Conservation (phyloP, 495 filamentous ascomycete genomes). For the Penicillium longicatenatum region DNA sequence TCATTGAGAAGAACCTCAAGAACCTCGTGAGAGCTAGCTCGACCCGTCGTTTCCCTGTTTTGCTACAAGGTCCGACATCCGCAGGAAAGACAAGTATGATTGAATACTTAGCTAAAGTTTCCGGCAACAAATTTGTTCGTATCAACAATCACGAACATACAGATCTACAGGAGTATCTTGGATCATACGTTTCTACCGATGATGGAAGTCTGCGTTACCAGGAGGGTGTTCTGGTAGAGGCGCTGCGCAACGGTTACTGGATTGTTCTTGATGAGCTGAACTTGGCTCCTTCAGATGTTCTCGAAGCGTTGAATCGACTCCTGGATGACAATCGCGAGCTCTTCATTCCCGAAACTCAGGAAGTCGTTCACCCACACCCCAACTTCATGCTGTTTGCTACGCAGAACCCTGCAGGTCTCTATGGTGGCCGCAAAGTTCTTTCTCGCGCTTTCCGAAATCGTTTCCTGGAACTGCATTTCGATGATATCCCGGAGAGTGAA, state of each 20-base stretch:
- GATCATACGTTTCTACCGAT: constrained; percentile 83
- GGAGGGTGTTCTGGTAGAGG: constrained; percentile 92
- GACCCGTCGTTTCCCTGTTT: constrained; percentile 85
- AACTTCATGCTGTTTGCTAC: constrained; percentile 99
- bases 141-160: constrained; percentile 99
- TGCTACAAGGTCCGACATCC: constrained; percentile 97
- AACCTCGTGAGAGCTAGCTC: constrained; percentile 92
- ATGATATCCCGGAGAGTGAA: constrained; percentile 95
- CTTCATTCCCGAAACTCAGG: constrained; percentile 95
- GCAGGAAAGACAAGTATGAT: constrained; percentile 99
- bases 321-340: constrained; percentile 98
- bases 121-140: constrained; percentile 93
- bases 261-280: constrained; percentile 98
- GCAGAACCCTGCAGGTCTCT: constrained; percentile 94
- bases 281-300: constrained; percentile 90
- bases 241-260: constrained; percentile 91
- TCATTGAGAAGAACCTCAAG: constrained; percentile 88
- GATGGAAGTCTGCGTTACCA: constrained; percentile 87
- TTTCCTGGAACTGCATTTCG: constrained; percentile 96
- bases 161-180: constrained; percentile 96
- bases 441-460: constrained; percentile 95
- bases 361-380: constrained; percentile 83
- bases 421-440: constrained; percentile 89
- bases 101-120: constrained; percentile 92
- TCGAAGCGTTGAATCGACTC: constrained; percentile 92